Conservation (phyloP, 2,329 filamentous ascomycete species). For the Beauveria medogensis region DNA sequence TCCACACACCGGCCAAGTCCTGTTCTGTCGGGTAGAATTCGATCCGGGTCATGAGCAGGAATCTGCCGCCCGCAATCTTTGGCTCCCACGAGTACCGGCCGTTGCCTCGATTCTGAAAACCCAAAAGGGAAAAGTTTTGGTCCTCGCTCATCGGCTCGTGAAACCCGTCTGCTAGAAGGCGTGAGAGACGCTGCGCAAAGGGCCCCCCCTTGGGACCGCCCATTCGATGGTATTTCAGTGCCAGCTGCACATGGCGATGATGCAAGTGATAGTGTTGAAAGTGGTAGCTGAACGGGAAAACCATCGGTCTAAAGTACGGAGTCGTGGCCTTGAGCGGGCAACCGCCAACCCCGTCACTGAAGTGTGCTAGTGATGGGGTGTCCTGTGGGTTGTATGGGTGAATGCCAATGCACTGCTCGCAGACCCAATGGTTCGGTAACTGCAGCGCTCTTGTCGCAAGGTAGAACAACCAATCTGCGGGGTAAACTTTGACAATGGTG, state of each 20-base stretch:
- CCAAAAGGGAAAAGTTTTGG: fast-evolving
- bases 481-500: not conserved
- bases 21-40: too few species aligned
- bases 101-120: too few species aligned
- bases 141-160: too few species aligned
- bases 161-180: too few species aligned
- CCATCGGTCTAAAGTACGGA: too few species aligned
- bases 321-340: too few species aligned
- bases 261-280: not conserved
- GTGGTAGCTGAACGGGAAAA: not conserved
- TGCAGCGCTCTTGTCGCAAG: not conserved
- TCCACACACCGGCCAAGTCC: too few species aligned
- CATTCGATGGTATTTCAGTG: not conserved
- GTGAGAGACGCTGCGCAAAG: not conserved
- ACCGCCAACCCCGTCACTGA: too few species aligned
- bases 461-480: not conserved
- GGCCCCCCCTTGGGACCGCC: not conserved
- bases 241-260: not conserved
- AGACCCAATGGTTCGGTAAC: not conserved
- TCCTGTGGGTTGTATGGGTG: not conserved
- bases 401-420: not conserved
- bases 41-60: too few species aligned
- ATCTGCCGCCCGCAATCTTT: too few species aligned
- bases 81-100: too few species aligned
- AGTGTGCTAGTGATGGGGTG: too few species aligned